Evolutionary conservation across 2,329 filamentous ascomycete genomes (phyloP).

Genomic region (Alternaria ethzedia): DNA sequence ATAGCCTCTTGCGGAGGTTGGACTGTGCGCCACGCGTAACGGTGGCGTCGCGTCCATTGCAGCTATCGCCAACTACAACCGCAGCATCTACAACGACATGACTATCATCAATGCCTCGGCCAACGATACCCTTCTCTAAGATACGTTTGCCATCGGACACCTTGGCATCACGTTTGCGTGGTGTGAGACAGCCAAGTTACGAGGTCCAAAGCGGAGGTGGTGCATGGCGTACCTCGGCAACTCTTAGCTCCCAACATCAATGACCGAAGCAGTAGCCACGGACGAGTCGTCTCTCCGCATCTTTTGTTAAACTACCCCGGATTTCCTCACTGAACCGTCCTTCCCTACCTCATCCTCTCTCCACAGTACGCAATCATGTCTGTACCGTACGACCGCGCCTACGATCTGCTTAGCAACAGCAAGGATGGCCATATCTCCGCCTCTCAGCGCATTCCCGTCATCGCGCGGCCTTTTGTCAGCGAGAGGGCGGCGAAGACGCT

Average conservation of each 20-base stretch:
- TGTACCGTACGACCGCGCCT: slow-evolving; percentile 30
- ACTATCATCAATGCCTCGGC: slow-evolving; percentile 1
- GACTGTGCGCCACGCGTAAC: background rate
- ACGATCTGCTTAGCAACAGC: slow-evolving; percentile 43
- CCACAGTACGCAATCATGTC: slow-evolving; percentile 33
- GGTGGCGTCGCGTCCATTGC: background rate
- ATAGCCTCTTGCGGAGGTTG: background rate
- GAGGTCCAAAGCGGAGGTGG: slow-evolving; percentile 8
- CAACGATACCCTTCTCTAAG: background rate
- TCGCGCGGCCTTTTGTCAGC: slow-evolving; percentile 72
- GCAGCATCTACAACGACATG: background rate
- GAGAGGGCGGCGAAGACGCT: slow-evolving; percentile 83
- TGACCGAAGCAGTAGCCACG: slow-evolving; percentile 27
- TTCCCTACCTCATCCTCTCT: background rate
- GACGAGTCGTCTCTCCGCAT: slow-evolving; percentile 22
- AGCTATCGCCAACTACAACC: background rate
- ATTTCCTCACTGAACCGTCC: slow-evolving; percentile 8
- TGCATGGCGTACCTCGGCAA: slow-evolving; percentile 33
- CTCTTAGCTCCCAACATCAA: slow-evolving; percentile 15
- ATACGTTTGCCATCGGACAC: background rate
- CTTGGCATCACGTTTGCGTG: background rate
- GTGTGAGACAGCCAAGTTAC: background rate
- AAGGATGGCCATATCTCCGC: slow-evolving; percentile 52
- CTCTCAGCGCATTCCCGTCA: slow-evolving; percentile 63
- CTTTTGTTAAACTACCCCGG: slow-evolving; percentile 24